Conservation (phyloP, 176 grass and related monocot species). For the Ensete ventricosum region DNA sequence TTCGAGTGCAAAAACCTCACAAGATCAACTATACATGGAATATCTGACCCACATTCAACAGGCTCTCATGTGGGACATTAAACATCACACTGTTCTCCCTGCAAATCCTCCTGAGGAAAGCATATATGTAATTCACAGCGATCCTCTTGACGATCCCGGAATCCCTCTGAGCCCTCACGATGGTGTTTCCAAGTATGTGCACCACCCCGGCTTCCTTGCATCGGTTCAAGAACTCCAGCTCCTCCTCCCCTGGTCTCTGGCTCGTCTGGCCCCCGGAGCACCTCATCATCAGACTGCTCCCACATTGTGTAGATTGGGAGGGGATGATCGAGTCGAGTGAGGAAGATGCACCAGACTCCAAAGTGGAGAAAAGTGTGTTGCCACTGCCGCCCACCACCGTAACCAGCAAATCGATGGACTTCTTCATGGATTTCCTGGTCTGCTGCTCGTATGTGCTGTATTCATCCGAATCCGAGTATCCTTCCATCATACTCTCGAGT, state of each 20-base stretch:
- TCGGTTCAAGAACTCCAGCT: slow-evolving; percentile 72
- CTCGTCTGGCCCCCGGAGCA: slow-evolving; percentile 30
- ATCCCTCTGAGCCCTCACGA: slow-evolving; percentile 63
- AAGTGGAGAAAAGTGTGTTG: slow-evolving; percentile 29
- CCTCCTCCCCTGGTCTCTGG: slow-evolving; percentile 51
- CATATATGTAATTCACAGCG: slow-evolving; percentile 67
- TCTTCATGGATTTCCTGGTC: not conserved
- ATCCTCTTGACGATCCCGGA: slow-evolving; percentile 62
- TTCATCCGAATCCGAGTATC: slow-evolving; percentile 69
- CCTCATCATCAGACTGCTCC: slow-evolving; percentile 2
- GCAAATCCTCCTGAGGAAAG: slow-evolving; percentile 81
- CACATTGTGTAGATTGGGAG: slow-evolving; percentile 23
- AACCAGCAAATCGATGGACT: slow-evolving; percentile 10
- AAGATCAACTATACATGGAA: slow-evolving; percentile 46
- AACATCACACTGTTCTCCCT: slow-evolving; percentile 93
- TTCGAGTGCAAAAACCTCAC: not conserved
- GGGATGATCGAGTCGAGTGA: slow-evolving; percentile 67
- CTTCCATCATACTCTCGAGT: slow-evolving; percentile 94
- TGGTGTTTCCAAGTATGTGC: slow-evolving; percentile 90
- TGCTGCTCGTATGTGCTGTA: slow-evolving; percentile 33
- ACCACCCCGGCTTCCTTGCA: slow-evolving; percentile 84
- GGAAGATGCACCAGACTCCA: slow-evolving; percentile 43
- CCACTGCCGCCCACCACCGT: slow-evolving; percentile 21
- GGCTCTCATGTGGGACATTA: slow-evolving; percentile 74
- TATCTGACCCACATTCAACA: slow-evolving; percentile 87